Evolutionary conservation across 2,329 filamentous ascomycete species (phyloP).

Genomic region (Claviceps sp.): DNA sequence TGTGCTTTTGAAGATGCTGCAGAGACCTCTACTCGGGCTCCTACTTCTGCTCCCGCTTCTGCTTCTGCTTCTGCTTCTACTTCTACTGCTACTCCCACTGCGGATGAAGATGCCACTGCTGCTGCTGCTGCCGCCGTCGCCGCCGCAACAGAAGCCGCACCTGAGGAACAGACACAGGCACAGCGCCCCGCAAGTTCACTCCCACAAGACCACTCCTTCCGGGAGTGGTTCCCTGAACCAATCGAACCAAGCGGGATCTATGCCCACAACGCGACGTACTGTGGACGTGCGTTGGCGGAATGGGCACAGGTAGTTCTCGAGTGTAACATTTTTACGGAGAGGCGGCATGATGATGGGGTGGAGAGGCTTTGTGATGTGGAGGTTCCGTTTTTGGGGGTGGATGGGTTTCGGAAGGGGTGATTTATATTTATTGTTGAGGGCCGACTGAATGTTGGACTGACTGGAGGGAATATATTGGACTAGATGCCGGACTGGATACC

Average conservation of each 20-base stretch:
- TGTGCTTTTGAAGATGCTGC: neutral
- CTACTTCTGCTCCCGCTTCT: no score
- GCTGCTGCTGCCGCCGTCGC: no score
- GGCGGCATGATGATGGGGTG: conserved; percentile 61
- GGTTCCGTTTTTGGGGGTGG: conserved; percentile 28
- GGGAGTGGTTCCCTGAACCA: conserved; percentile 26
- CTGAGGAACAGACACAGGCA: no score
- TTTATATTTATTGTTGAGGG: neutral
- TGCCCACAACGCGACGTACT: conserved; percentile 41
- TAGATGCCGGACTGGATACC: no score
- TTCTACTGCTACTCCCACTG: no score
- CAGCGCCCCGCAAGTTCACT: no score
- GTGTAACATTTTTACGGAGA: conserved; percentile 70
- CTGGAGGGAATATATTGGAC: no score
- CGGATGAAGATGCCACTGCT: no score
- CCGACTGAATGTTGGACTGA: no score
- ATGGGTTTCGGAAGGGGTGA: conserved; percentile 22
- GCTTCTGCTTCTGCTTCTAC: no score
- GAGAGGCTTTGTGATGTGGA: conserved; percentile 54
- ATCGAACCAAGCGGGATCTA: conserved; percentile 32
- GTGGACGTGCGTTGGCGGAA: conserved; percentile 62
- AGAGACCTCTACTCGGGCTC: neutral
- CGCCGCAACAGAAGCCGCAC: no score
- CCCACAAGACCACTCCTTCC: no score
- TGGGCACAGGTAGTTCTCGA: conserved; percentile 65